Percentiles rank a stretch among this genome's conserved stretches.
phyloP scores from a whole-genome alignment of 768 basidiomycete species.

The Mrakia blollopis region DNA sequence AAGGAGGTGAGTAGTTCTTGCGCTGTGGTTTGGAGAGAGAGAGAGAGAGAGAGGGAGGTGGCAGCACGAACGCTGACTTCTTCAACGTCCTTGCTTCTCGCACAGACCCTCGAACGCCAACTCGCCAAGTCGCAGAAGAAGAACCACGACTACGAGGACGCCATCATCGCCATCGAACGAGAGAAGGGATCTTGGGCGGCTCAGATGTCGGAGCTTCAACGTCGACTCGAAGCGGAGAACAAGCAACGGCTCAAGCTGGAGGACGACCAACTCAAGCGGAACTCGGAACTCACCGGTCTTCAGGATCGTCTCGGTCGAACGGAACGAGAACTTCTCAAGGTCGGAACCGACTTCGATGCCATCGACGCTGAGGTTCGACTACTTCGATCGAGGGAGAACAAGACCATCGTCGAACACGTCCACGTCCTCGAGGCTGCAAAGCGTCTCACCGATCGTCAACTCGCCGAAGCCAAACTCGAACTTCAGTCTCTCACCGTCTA shows the following conservation, averaged over 20 bases:
- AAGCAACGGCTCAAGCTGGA: slow-evolving; percentile 71
- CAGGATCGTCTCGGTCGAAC: slow-evolving; percentile 66
- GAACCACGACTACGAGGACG: slow-evolving; percentile 81
- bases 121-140: slow-evolving; percentile 65
- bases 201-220: slow-evolving; percentile 64
- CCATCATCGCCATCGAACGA: slow-evolving; percentile 72
- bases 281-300: slow-evolving; percentile 62
- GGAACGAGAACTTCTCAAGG: slow-evolving; percentile 74
- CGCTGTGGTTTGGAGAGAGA: background rate
- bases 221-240: slow-evolving; percentile 60
- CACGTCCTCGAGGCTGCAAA: slow-evolving; percentile 95
- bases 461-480: slow-evolving; percentile 73
- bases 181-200: slow-evolving; percentile 69
- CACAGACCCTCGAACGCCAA: slow-evolving; percentile 70
- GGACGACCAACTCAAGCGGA: slow-evolving; percentile 50
- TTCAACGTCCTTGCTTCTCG: background rate
- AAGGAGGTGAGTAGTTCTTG: slow-evolving; percentile 61
- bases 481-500: slow-evolving; percentile 66
- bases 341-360: slow-evolving; percentile 68
- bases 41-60: background rate
- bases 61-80: background rate
- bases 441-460: slow-evolving; percentile 83
- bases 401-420: slow-evolving; percentile 97
- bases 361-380: slow-evolving; percentile 84
- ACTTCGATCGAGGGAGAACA: slow-evolving; percentile 73